These are phyloP conservation scores for Mesembryanthemum crystallinum DNA, from an alignment of 148 eudicot genomes.

Conservation along the genomic window DNA sequence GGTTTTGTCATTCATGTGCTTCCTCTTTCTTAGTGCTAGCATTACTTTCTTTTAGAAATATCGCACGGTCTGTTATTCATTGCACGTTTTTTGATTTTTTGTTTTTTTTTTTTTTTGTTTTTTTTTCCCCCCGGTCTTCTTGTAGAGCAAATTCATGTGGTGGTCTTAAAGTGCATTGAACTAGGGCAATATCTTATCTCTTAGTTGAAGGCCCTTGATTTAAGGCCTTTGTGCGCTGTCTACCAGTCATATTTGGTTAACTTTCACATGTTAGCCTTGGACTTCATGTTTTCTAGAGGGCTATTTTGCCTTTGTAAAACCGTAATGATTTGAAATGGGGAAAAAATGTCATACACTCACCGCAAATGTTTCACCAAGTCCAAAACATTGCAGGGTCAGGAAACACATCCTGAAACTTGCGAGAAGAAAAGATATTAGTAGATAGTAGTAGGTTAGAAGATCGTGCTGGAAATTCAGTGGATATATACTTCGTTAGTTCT, in stretches of 20 bases:
- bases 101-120: neutral
- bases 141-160: no score
- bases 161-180: no score
- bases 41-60: neutral
- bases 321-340: neutral
- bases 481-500: no score
- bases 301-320: neutral
- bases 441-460: no score
- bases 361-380: neutral
- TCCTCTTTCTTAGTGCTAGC: neutral
- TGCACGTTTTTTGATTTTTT: neutral
- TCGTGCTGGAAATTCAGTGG: no score
- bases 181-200: no score
- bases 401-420: neutral
- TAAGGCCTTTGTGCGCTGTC: no score
- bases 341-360: neutral
- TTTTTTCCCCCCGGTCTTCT: no score
- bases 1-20: neutral
- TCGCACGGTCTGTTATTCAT: neutral
- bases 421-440: neutral
- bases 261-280: neutral
- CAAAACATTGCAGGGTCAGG: neutral
- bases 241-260: neutral
- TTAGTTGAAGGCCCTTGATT: no score
- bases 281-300: neutral